Evolutionary conservation across 306 rosid genomes (phyloP).

Genomic region (Dalbergia cultrata): DNA sequence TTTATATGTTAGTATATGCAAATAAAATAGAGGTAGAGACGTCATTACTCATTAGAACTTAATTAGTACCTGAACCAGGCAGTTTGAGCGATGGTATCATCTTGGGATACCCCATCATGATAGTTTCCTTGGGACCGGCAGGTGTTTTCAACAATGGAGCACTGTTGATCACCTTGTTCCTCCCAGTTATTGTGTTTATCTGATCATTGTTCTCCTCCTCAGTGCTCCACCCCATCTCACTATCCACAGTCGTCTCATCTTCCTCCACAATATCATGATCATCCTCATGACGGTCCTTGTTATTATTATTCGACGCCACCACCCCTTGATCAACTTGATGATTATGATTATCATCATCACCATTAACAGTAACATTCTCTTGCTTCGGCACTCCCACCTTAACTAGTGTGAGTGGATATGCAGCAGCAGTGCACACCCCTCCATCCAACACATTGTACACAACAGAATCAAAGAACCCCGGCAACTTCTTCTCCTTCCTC

Average conservation of each 20-base stretch:
- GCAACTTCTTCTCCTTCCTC: conserved; percentile 55
- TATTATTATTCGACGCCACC: conserved; percentile 16
- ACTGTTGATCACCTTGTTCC: not conserved
- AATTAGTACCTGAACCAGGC: conserved; percentile 46
- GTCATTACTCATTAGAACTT: not conserved
- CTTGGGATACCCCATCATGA: conserved; percentile 6
- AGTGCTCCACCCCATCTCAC: conserved; percentile 56
- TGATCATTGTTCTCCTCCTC: conserved; percentile 49
- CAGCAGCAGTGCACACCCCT: conserved; percentile 46
- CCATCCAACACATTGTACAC: conserved; percentile 56
- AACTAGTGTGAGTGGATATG: conserved; percentile 51
- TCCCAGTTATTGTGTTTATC: not conserved
- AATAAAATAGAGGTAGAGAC: not conserved
- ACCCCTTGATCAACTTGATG: conserved; percentile 9
- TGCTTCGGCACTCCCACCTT: conserved; percentile 29
- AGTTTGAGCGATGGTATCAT: not conserved
- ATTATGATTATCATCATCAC: not conserved
- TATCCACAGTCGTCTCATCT: conserved; percentile 44
- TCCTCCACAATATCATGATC: conserved; percentile 38
- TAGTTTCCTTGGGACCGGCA: conserved; percentile 16
- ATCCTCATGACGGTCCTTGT: conserved; percentile 6
- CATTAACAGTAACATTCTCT: not conserved
- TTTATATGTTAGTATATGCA: not conserved
- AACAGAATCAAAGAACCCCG: conserved; percentile 58
- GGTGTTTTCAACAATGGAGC: not conserved